Base-by-base conservation (phyloP, 2,329 filamentous ascomycete species). In the Rasamsonia emersonii region DNA sequence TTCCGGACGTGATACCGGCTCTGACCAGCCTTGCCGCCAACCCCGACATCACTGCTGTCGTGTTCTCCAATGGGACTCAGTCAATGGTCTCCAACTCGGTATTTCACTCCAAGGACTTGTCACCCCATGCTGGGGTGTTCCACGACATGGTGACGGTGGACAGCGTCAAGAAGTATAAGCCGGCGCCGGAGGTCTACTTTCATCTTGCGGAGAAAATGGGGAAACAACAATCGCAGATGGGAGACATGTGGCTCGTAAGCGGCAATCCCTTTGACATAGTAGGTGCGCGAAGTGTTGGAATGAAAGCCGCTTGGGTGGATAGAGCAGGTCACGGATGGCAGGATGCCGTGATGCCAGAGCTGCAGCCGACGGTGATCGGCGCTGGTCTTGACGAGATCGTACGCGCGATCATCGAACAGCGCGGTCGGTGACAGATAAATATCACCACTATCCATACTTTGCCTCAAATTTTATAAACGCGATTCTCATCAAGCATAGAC, bases 241-340 rank as follows among this genome's bases (percentile, higher is more conserved):
- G 51, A 1, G 60, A 70, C 16, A 64, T 85, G 9, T 85, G 80
- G 78, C 55, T 86, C 5, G 68, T 88, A 4, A 81, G 71, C 42
- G 73, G 74, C 2, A 86, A 86, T 49, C 76, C 82, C 2, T 86
- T 86, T 50, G 82, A 86, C 50, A 61, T 81, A 10, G 68, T 77
- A 0, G 82, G 82, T 0, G 77, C 80, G 1, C 67, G 65, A 38
- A 64, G 65, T 1, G 64, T 68, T 4, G 80, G 80, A 0, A 59
- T 85, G 58, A 67, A 70, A 44, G 71, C 75, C 15, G 74, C 68
- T 9, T 86, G 78, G 75, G 70, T 86, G 4, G 78, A 85, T 58
- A 62, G 81, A 16, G 54, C 50, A 9, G 70, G 71, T 0, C 64
- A 55, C 6, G 79, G 79, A 3, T 86, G 81, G 81, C 61, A 68